These are phyloP conservation scores for Cytidiella melzeri DNA, from an alignment of 768 basidiomycete species.

Conservation along the genomic window DNA sequence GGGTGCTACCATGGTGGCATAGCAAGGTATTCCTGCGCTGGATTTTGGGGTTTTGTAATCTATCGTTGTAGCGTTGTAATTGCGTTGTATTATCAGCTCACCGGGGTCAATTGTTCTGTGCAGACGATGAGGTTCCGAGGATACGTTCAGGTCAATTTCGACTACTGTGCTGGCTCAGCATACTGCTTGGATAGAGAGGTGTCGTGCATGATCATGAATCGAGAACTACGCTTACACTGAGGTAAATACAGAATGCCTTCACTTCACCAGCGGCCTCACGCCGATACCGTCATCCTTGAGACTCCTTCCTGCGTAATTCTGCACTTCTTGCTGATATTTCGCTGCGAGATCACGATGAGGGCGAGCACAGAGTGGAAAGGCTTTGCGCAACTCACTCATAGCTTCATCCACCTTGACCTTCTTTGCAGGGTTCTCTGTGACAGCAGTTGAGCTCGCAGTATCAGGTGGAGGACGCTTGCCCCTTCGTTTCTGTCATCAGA, in stretches of 20 bases:
- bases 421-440: constrained; percentile 34
- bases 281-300: constrained; percentile 40
- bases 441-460: constrained; percentile 26
- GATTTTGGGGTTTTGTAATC: too few relatives aligned
- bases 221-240: too few relatives aligned
- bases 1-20: constrained; percentile 8
- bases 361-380: background rate
- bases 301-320: constrained; percentile 31
- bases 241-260: too few relatives aligned
- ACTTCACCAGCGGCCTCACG: constrained; percentile 40
- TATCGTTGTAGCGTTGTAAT: too few relatives aligned
- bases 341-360: constrained; percentile 18
- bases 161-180: too few relatives aligned
- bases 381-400: constrained; percentile 32
- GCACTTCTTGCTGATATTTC: constrained; percentile 38
- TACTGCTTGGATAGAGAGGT: too few relatives aligned
- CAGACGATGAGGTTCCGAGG: too few relatives aligned
- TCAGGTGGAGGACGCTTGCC: constrained; percentile 50
- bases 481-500: constrained; percentile 41
- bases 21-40: too few relatives aligned
- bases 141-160: too few relatives aligned
- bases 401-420: constrained; percentile 31
- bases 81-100: too few relatives aligned
- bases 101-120: too few relatives aligned
- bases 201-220: too few relatives aligned